Evolutionary conservation across 192 early-diverging fungal genomes (phyloP), one percentile per base, ranked within the genome.

Genomic region (Podila epigama): DNA sequence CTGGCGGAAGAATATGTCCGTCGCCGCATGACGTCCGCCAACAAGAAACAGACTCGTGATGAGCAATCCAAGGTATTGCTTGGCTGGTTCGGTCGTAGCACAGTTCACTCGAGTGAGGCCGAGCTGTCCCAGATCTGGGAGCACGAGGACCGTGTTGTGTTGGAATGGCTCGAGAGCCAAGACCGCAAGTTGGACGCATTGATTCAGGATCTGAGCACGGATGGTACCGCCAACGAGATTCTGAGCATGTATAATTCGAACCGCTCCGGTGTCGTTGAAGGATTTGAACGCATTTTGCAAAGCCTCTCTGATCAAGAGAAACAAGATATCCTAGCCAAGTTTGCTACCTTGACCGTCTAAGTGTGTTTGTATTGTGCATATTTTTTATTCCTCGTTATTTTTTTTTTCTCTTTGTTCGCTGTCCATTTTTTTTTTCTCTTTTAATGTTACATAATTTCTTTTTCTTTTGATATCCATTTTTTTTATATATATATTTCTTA

Each of bases 1-100:
- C 79, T 98, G 51, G 69, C 75, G 27, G 97, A 99, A 79, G 89
- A 92, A 71, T 88, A 95, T 63, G 69, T 91, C 61, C 85, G 87
- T 78, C 83, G 85, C 51, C 68, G 84, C 12, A 87, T 94, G 51
- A 31, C 54, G 7, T 55, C 64, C 11, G 91, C 85, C 29, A 79
- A 85, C 60, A 51, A 80, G 37, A 52, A 58, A 20, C 70, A 88
- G 58, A 60, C 80, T 3, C 87, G 93, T 34, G 79, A 78, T 5
- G 70, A 87, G 54, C 86, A 88, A 81, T 70, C 66, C 7, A 48
- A 63, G 42, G 44, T 86, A 2, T 57, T 96, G 18, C 54, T 79
- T 39, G 60, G 69, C 9, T 97, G 95, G 95, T 94, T 90, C 63
- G 34, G 81, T 22, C 75, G 82, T 54, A 90, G 91, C 80, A 69